Evolutionary conservation across 495 filamentous ascomycete species (phyloP).

Genomic region (Staphylotrichum tortipilum): DNA sequence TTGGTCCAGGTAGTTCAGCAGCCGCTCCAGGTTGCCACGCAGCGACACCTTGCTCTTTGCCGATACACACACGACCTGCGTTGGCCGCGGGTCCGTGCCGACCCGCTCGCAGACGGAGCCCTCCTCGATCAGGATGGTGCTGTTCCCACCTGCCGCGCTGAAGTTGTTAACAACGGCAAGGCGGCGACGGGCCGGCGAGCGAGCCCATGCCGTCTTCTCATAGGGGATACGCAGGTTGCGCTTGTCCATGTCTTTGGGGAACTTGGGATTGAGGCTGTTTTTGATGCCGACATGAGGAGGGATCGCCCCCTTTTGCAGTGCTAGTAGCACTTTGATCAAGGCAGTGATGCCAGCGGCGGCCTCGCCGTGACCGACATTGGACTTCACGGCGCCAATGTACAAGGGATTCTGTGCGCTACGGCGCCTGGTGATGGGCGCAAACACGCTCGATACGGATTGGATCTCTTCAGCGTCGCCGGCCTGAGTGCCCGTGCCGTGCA

Average conservation of each 20-base stretch:
- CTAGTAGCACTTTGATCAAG: conserved; percentile 76
- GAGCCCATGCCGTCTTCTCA: conserved; percentile 53
- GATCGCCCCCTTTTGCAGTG: conserved; percentile 76
- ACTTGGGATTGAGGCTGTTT: conserved; percentile 63
- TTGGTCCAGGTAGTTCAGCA: conserved; percentile 45
- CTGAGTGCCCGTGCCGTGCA: conserved; percentile 82
- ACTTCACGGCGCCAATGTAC: conserved; percentile 77
- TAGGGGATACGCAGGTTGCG: conserved; percentile 62
- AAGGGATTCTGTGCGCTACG: conserved; percentile 56
- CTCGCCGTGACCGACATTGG: conserved; percentile 86
- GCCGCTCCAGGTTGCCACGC: conserved; percentile 41
- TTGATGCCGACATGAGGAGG: conserved; percentile 84
- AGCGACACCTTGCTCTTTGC: conserved; percentile 51
- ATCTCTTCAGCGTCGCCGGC: conserved; percentile 75
- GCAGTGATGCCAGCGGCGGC: conserved; percentile 76
- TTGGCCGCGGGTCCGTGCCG: conserved; percentile 37
- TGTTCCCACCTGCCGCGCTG: conserved; percentile 60
- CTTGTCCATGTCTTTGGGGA: conserved; percentile 64
- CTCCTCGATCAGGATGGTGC: conserved; percentile 56
- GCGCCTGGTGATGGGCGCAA: conserved; percentile 59
- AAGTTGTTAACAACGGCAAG: conserved; percentile 58
- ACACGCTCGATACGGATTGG: conserved; percentile 68
- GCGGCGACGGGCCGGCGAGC: conserved; percentile 32
- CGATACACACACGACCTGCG: conserved; percentile 48
- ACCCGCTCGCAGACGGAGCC: conserved; percentile 24